Conservation (phyloP, 2,329 filamentous ascomycete genomes). For the Aspergillus terreus region DNA sequence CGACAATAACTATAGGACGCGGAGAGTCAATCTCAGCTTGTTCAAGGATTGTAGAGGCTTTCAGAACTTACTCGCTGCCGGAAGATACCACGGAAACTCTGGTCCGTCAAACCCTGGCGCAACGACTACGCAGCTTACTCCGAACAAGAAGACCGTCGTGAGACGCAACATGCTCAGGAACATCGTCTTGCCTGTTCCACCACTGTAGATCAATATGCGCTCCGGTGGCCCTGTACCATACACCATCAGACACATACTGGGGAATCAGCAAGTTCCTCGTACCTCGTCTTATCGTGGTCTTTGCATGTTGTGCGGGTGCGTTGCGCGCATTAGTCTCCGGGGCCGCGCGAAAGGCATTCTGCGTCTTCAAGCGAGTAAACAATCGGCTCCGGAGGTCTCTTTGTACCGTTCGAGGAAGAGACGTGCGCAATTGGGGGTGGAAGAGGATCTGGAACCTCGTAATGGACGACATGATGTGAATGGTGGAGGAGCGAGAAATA, state of each 20-base stretch:
- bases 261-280: conserved; percentile 1
- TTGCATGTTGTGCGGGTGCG: conserved; percentile 18
- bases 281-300: conserved; percentile 28
- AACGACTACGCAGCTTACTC: conserved; percentile 62
- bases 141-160: conserved; percentile 65
- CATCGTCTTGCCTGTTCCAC: conserved; percentile 63
- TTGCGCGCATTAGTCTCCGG: conserved; percentile 17
- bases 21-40: conserved; percentile 4
- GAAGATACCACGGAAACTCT: conserved; percentile 42
- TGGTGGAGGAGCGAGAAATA: not conserved
- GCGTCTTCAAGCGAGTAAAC: conserved; percentile 26
- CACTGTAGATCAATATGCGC: conserved; percentile 68
- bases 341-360: conserved; percentile 18
- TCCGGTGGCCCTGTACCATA: conserved; percentile 32
- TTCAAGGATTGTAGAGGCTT: not conserved
- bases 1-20: conserved; percentile 49
- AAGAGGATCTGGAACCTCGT: conserved; percentile 28
- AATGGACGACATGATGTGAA: not conserved
- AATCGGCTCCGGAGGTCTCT: conserved; percentile 23
- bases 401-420: conserved; percentile 23
- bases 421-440: conserved; percentile 27
- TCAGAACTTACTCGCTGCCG: conserved; percentile 35
- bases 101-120: conserved; percentile 54
- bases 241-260: not conserved
- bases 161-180: conserved; percentile 69